Evolutionary conservation across 2,329 filamentous ascomycete species (phyloP).

Genomic region (Alternaria dauci): DNA sequence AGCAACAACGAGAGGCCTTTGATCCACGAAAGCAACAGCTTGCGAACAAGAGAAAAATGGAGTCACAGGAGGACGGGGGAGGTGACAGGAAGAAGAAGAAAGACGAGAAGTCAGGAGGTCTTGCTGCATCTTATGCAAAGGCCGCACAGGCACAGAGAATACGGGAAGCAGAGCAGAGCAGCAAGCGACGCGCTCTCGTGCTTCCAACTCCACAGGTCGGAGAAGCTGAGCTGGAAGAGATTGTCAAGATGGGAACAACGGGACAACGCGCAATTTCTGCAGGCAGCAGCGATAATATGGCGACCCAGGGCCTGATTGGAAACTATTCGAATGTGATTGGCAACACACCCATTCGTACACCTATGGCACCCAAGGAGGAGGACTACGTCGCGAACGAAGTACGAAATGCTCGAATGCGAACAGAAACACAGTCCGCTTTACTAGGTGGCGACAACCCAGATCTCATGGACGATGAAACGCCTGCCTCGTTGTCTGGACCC

Average conservation of each 20-base stretch:
- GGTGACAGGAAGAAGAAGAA: slow-evolving; percentile 86
- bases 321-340: slow-evolving; percentile 85
- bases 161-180: slow-evolving; percentile 94
- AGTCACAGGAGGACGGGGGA: slow-evolving; percentile 80
- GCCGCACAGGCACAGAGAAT: slow-evolving; percentile 95
- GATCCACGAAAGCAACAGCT: slow-evolving; percentile 93
- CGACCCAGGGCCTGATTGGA: slow-evolving; percentile 84
- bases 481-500: slow-evolving; percentile 87
- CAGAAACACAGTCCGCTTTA: slow-evolving; percentile 91
- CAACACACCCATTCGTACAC: slow-evolving; percentile 88
- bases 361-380: slow-evolving; percentile 88
- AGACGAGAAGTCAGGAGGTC: slow-evolving; percentile 78
- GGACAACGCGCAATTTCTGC: slow-evolving; percentile 87
- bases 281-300: slow-evolving; percentile 80
- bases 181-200: slow-evolving; percentile 83
- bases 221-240: slow-evolving; percentile 92
- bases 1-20: slow-evolving; percentile 82
- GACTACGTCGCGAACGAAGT: slow-evolving; percentile 98
- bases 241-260: slow-evolving; percentile 97
- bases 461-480: slow-evolving; percentile 79
- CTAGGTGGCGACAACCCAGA: slow-evolving; percentile 94
- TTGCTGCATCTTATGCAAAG: slow-evolving; percentile 86
- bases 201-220: slow-evolving; percentile 90
- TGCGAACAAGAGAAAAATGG: slow-evolving; percentile 91
- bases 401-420: slow-evolving; percentile 88